These are phyloP conservation scores for Aspergillus leporis DNA, from an alignment of 495 filamentous ascomycete species.

Conservation along the genomic window DNA sequence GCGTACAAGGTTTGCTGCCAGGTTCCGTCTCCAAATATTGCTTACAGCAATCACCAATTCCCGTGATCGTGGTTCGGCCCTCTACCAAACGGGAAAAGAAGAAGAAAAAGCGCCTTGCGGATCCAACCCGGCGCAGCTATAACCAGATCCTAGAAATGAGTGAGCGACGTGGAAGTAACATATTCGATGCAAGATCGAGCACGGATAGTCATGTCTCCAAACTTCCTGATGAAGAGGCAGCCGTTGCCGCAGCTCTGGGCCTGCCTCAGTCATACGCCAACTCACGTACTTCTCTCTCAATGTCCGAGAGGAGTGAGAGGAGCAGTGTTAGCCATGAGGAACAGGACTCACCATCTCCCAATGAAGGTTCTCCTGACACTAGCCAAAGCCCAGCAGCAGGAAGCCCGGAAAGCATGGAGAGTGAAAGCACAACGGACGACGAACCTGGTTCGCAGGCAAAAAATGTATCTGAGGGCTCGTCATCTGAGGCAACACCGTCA, in stretches of 20 bases:
- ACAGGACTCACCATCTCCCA: slow-evolving; percentile 26
- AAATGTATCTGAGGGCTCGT: neutral
- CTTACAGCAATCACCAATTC: slow-evolving; percentile 91
- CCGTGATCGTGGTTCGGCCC: slow-evolving; percentile 94
- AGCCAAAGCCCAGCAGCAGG: slow-evolving; percentile 30
- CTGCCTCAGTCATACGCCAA: slow-evolving; percentile 47
- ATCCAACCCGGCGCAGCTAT: slow-evolving; percentile 79
- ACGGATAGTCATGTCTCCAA: slow-evolving; percentile 38
- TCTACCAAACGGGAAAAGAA: slow-evolving; percentile 89
- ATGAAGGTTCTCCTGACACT: slow-evolving; percentile 30
- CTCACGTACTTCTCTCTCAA: slow-evolving; percentile 53
- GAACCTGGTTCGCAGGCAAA: slow-evolving; percentile 13
- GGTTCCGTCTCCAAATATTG: slow-evolving; percentile 97
- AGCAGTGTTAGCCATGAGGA: slow-evolving; percentile 41
- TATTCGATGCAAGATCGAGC: slow-evolving; percentile 53
- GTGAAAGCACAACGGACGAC: slow-evolving; percentile 41
- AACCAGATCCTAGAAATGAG: slow-evolving; percentile 71
- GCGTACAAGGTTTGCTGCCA: slow-evolving; percentile 85
- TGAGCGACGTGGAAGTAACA: slow-evolving; percentile 52
- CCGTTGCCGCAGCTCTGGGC: slow-evolving; percentile 70
- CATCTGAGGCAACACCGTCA: neutral
- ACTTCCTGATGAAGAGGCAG: slow-evolving; percentile 64
- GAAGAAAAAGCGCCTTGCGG: slow-evolving; percentile 80
- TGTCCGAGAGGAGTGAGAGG: slow-evolving; percentile 43
- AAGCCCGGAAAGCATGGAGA: slow-evolving; percentile 43